A percentile compares a stretch with the other conserved stretches of the same genome.
Conservation (phyloP, 768 basidiomycete species). For the Coprinellus micaceus region DNA sequence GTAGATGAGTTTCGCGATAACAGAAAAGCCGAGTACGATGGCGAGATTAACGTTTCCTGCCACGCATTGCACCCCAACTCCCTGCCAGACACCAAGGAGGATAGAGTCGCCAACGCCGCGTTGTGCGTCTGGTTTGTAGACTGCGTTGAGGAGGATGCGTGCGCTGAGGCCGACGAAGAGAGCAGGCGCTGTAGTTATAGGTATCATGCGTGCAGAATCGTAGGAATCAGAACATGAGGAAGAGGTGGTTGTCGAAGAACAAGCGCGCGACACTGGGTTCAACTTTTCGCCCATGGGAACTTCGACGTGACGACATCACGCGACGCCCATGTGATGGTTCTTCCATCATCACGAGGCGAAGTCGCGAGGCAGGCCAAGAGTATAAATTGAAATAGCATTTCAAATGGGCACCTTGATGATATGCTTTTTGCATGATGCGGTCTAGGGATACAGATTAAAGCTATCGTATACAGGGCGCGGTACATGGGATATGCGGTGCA, state of each 20-base stretch:
- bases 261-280: not conserved
- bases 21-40: conserved; percentile 52
- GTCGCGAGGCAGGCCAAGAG: not conserved
- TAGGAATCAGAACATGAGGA: conserved; percentile 14
- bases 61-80: conserved; percentile 68
- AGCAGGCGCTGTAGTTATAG: conserved; percentile 54
- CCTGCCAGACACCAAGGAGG: conserved; percentile 72
- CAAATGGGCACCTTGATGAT: no score
- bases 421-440: no score
- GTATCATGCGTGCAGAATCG: conserved; percentile 28
- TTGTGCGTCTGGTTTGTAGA: conserved; percentile 37
- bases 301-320: not conserved
- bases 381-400: no score
- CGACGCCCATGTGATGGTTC: not conserved
- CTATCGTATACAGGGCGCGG: no score
- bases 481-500: no score
- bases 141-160: conserved; percentile 62
- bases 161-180: conserved; percentile 73
- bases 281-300: not conserved
- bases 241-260: conserved; percentile 3
- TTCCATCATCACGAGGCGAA: conserved; percentile 8
- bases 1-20: conserved; percentile 58
- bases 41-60: conserved; percentile 52
- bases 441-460: no score
- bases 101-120: conserved; percentile 55